Evolutionary conservation across 257 asterid genomes (phyloP), one percentile per base, ranked within the genome.

Genomic region (Solanum chilense): DNA sequence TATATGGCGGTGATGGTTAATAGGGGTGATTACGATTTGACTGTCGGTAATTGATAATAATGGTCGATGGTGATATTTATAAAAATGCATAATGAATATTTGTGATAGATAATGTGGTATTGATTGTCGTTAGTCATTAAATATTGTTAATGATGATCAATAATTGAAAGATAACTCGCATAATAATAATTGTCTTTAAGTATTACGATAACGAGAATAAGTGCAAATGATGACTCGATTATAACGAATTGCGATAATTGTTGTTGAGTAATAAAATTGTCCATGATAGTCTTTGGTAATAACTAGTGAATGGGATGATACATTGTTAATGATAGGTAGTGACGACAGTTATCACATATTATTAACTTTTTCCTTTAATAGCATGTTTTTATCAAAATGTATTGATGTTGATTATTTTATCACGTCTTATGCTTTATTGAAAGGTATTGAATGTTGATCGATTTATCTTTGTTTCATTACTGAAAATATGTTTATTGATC

Each of bases 261-360:
- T 69, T 0, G 3, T 29, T 29, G 23, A 29, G 2, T 29, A 0
- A 7, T 13, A 12, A 16, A 68, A 21, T 58, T 3, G 68, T 58
- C 2, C 4, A 12, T 1, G 27, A 4, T 14, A 12, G 9, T 14
- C 4, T 69, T 29, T 69, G n/a, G 31, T 69, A 69, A 14, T 29
- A 69, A 69, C 9, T 0, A 2, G 5, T 29, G 18, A 29, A 4
- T 14, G 7, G 2, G 3, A 15, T 29, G 41, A 69, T 14, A 3
- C 4, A 31, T 15, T 16, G 5, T 70, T 31, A 31, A 16, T 70
- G 12, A 8, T 3, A 2, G n/a, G 7, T 16, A 41, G 14, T 2
- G n/a, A 20, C 2, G 2, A 2, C 0, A 0, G 7, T 70, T 70
- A 31, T 7, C 13, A 3, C n/a, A 15, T 16, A 31, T 2, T 5